Evolutionary conservation across 2,329 filamentous ascomycete genomes (phyloP).

Genomic region (Harringtonia aguacate): DNA sequence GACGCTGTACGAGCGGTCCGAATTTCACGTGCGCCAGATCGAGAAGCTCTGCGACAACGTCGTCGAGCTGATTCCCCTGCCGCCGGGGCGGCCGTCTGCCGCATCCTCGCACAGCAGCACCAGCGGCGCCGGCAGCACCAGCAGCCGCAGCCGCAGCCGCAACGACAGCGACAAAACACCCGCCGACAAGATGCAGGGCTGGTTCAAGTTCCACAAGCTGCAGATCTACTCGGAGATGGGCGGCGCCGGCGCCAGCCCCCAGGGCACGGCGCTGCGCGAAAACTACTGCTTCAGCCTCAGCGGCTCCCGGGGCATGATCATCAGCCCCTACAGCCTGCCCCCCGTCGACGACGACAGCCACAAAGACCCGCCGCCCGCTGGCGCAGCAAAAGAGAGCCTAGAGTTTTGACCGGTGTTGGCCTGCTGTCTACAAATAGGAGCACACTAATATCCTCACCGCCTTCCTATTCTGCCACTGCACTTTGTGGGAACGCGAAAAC

Average conservation of each 20-base stretch:
- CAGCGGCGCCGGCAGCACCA: constrained; percentile 23
- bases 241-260: constrained; percentile 63
- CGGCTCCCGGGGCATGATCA: constrained; percentile 65
- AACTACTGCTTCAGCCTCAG: constrained; percentile 88
- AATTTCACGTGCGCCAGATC: constrained; percentile 73
- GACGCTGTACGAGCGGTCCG: constrained; percentile 64
- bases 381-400: constrained; percentile 55
- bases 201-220: constrained; percentile 72
- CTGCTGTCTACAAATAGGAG: too few relatives aligned
- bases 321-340: constrained; percentile 82
- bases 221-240: constrained; percentile 84
- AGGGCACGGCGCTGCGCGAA: constrained; percentile 58
- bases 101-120: constrained; percentile 35
- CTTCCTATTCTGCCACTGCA: background rate
- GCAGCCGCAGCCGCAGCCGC: background rate
- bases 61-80: constrained; percentile 61
- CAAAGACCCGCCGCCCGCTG: constrained; percentile 29
- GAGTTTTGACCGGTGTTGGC: constrained; percentile 61
- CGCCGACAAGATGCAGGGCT: constrained; percentile 74
- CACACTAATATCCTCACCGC: constrained; percentile 12
- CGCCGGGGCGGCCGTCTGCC: constrained; percentile 28
- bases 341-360: constrained; percentile 65
- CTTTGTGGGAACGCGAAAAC: background rate
- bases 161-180: constrained; percentile 17
- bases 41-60: constrained; percentile 74